Conservation (phyloP, 768 basidiomycete species). For the Pisolithus sp. region DNA sequence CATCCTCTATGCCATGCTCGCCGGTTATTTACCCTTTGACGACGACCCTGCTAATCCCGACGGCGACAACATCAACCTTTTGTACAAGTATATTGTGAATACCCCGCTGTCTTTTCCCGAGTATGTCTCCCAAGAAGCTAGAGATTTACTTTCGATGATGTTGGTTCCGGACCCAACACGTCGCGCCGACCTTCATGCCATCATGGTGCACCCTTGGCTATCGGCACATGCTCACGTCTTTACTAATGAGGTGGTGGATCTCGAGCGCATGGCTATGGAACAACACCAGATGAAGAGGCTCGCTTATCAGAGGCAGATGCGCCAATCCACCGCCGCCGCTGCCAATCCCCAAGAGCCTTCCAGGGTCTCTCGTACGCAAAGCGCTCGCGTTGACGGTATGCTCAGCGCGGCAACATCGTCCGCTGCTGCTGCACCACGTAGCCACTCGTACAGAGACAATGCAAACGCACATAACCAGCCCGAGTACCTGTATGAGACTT, state of each 20-base stretch:
- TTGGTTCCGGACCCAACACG: slow-evolving; percentile 86
- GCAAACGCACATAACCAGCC: slow-evolving; percentile 40
- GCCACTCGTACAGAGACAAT: slow-evolving; percentile 45
- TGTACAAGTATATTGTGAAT: slow-evolving; percentile 98
- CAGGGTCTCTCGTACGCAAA: slow-evolving; percentile 43
- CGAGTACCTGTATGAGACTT: slow-evolving; percentile 72
- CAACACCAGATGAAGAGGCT: slow-evolving; percentile 79
- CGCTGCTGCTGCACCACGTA: slow-evolving; percentile 32
- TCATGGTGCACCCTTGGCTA: slow-evolving; percentile 91
- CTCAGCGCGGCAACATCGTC: slow-evolving; percentile 26
- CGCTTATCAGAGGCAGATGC: slow-evolving; percentile 78
- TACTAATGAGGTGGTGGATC: slow-evolving; percentile 63
- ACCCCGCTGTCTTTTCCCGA: slow-evolving; percentile 97
- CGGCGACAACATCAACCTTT: slow-evolving; percentile 97
- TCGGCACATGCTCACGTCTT: slow-evolving; percentile 45
- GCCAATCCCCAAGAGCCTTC: slow-evolving; percentile 23
- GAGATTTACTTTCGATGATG: slow-evolving; percentile 84
- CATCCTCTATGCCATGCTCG: slow-evolving; percentile 94
- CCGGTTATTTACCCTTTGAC: slow-evolving; percentile 97
- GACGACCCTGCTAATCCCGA: slow-evolving; percentile 98
- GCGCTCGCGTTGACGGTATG: slow-evolving; percentile 47
- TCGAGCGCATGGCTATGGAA: slow-evolving; percentile 76
- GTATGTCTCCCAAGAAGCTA: slow-evolving; percentile 78
- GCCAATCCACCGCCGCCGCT: slow-evolving; percentile 38
- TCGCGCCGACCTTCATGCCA: slow-evolving; percentile 65